Percentiles rank a stretch among this genome's conserved stretches.
These are phyloP conservation scores for Ophiognomonia clavigignenti-juglandacearum DNA, from an alignment of 2,329 filamentous ascomycete species.

Conservation along the genomic window DNA sequence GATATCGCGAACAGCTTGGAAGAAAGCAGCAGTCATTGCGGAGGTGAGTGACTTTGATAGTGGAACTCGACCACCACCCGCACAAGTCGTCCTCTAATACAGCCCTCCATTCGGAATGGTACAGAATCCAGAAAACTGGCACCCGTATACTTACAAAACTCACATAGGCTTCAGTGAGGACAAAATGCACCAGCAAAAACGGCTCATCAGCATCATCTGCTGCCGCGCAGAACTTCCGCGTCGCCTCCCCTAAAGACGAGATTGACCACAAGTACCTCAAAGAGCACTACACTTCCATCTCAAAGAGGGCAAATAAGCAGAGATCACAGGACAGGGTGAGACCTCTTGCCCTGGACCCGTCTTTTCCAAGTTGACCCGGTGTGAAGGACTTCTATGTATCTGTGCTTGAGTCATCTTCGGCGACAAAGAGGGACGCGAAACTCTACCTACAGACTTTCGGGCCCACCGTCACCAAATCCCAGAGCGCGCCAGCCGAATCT, in stretches of 20 bases:
- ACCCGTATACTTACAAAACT: not conserved
- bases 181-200: slow-evolving; percentile 8
- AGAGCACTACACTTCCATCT: slow-evolving; percentile 33
- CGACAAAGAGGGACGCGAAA: slow-evolving; percentile 88
- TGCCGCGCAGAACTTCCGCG: slow-evolving; percentile 18
- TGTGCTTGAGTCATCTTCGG: slow-evolving; percentile 82
- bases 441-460: slow-evolving; percentile 87
- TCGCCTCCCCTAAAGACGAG: slow-evolving; percentile 23
- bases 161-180: slow-evolving; percentile 4
- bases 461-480: slow-evolving; percentile 27
- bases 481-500: slow-evolving; percentile 15
- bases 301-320: slow-evolving; percentile 41
- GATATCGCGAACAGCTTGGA: slow-evolving; percentile 36
- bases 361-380: slow-evolving; percentile 5
- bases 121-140: too few relatives aligned
- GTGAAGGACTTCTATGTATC: slow-evolving; percentile 77
- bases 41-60: slow-evolving; percentile 26
- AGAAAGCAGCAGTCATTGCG: slow-evolving; percentile 31
- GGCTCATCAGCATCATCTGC: slow-evolving; percentile 18
- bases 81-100: not conserved
- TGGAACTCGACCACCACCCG: slow-evolving; percentile 3
- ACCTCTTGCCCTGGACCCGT: slow-evolving; percentile 5
- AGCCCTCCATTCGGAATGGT: not conserved
- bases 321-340: slow-evolving; percentile 44
- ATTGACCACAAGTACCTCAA: slow-evolving; percentile 22